These are phyloP conservation scores for Kodamaea kakaduensis DNA, from an alignment of 805 yeast species.

Conservation along the genomic window DNA sequence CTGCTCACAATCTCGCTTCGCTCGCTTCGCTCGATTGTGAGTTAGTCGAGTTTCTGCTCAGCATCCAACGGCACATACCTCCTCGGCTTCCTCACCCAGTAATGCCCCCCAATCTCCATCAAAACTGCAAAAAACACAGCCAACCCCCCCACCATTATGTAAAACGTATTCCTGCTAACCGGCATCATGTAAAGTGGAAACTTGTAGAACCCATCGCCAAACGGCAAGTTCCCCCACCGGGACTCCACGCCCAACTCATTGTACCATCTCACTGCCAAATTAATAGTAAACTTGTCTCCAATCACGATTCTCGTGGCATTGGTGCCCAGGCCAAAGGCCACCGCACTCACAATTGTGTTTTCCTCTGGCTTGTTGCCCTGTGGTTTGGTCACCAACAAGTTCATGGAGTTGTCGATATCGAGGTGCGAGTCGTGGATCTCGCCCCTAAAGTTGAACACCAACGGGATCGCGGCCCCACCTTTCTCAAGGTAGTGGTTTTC, in stretches of 20 bases:
- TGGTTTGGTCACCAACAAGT: slow-evolving; percentile 46
- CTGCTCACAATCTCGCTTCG: too few relatives aligned
- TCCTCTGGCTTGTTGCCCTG: slow-evolving; percentile 22
- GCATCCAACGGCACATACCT: too few relatives aligned
- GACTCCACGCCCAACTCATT: slow-evolving; percentile 13
- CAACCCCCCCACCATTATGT: slow-evolving; percentile 17
- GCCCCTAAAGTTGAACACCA: slow-evolving; percentile 63
- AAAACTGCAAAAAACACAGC: slow-evolving; percentile 22
- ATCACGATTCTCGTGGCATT: slow-evolving; percentile 60
- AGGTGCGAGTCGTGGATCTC: slow-evolving; percentile 62
- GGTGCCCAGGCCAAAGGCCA: slow-evolving; percentile 59
- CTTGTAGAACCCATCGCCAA: slow-evolving; percentile 37
- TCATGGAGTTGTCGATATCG: slow-evolving; percentile 58
- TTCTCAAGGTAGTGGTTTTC: slow-evolving; percentile 39
- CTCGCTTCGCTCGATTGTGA: too few relatives aligned
- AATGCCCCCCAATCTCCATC: slow-evolving; percentile 10
- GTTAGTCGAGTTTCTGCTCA: too few relatives aligned
- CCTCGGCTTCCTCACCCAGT: too few relatives aligned
- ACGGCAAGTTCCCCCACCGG: slow-evolving; percentile 26
- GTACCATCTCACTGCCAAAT: slow-evolving; percentile 59
- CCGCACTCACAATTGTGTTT: slow-evolving; percentile 48
- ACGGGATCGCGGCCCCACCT: slow-evolving; percentile 51
- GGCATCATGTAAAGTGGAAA: slow-evolving; percentile 32
- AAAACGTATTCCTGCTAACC: slow-evolving; percentile 21
- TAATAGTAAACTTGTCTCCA: slow-evolving; percentile 58